Evolutionary conservation across 257 asterid genomes (phyloP).

Genomic region (Leonotis leonurus): DNA sequence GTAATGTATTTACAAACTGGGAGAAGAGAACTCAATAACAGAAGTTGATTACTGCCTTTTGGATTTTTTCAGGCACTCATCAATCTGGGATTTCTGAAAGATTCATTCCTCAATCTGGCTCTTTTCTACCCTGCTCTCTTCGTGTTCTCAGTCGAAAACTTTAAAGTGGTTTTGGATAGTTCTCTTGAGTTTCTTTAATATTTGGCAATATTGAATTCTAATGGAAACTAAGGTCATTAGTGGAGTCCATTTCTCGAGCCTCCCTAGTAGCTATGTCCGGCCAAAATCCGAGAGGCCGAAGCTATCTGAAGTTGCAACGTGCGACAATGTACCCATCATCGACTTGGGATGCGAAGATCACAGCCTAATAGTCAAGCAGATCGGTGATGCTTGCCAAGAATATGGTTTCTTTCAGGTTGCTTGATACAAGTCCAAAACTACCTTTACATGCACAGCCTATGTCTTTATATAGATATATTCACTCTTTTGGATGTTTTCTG

Average conservation of each 20-base stretch:
- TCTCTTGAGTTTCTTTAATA: neutral
- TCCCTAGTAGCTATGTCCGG: constrained; percentile 43
- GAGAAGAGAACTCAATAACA: no score
- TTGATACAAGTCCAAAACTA: no score
- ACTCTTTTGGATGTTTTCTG: neutral
- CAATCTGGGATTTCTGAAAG: constrained; percentile 15
- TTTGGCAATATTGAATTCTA: neutral
- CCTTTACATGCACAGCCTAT: no score
- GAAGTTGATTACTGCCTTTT: no score
- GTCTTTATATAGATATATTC: no score
- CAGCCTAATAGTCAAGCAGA: constrained; percentile 20
- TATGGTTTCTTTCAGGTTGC: constrained; percentile 61
- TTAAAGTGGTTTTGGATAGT: neutral
- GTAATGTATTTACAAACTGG: no score
- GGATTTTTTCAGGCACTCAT: constrained; percentile 8
- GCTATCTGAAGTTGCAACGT: constrained; percentile 31
- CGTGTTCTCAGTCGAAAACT: neutral
- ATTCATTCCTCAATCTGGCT: constrained; percentile 6
- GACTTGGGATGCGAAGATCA: constrained; percentile 36
- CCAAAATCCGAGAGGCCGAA: constrained; percentile 47
- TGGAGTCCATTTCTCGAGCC: constrained; percentile 35
- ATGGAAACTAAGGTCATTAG: constrained; percentile 47
- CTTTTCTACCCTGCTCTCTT: neutral
- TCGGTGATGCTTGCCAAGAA: constrained; percentile 43
- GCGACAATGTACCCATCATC: constrained; percentile 34